Conservation (phyloP, 257 asterid genomes). For the Petrea volubilis region DNA sequence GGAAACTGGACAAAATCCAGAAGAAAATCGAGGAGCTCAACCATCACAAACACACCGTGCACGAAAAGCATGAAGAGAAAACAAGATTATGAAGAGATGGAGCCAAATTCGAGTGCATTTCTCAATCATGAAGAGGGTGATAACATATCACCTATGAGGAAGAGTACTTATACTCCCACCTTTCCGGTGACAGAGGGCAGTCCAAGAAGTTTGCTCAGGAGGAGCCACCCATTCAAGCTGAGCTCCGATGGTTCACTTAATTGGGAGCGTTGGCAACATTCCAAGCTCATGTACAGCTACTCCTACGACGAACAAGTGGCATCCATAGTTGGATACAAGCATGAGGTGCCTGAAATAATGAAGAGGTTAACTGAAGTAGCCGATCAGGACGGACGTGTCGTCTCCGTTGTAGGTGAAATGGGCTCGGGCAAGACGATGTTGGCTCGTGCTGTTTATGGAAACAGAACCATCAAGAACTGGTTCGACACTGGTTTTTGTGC, state of each 20-base stretch:
- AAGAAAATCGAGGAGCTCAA: not conserved
- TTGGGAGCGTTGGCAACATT: not conserved
- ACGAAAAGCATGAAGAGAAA: not conserved
- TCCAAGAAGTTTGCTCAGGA: not conserved
- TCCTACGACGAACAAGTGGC: slow-evolving; percentile 18
- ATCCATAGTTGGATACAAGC: slow-evolving; percentile 18
- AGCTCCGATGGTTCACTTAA: not conserved
- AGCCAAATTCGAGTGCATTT: not conserved
- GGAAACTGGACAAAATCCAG: not conserved
- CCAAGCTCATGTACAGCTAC: slow-evolving; percentile 20
- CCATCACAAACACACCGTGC: not conserved
- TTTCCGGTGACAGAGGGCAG: not conserved
- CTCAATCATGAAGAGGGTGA: not conserved
- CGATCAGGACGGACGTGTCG: not conserved
- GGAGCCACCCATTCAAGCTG: not conserved
- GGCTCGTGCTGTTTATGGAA: slow-evolving; percentile 28
- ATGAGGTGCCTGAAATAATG: not conserved
- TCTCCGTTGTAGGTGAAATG: slow-evolving; percentile 19
- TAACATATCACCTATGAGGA: not conserved
- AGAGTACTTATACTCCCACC: not conserved
- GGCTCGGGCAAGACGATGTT: slow-evolving; percentile 34
- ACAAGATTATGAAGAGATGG: not conserved
- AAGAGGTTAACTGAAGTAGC: not conserved
- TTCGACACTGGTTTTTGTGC: slow-evolving; percentile 11
- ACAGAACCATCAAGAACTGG: slow-evolving; percentile 5